Base-by-base conservation (phyloP, 176 grass and related monocot species). In the Rhynchospora breviuscula region DNA sequence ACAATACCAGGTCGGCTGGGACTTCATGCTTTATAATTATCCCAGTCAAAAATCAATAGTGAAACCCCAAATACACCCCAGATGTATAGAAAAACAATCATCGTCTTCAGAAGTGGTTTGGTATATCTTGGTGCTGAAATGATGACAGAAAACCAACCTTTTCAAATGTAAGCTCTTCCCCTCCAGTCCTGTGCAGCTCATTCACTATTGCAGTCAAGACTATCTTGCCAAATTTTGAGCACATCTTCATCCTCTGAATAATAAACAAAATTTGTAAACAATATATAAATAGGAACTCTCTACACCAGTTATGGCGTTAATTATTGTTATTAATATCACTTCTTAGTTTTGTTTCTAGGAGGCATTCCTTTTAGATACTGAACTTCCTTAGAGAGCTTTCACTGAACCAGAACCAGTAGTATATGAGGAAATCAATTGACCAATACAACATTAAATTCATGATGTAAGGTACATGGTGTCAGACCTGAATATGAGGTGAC, bases 401-500 rank as follows among this genome's bases (percentile, higher is more conserved):
- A 17, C 49, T 77, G 73, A 56, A 77, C 47, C 21, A 75, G 11
- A 75, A 75, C 47, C 14, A 5, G 10, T 53, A 14, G 7, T 51
- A 52, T 81, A 52, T 81, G 52, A 61, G 15, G 29, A 33, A 64
- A 63, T 33, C 9, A 59, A 2, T 19, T 84, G 29, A 13, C 57
- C 31, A 26, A 59, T 79, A 18, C 4, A 35, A 26, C 35, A 52
- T 33, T 63, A 64, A 51, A 29, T 31, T 64, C 60, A 29, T 52
- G 18, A 79, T 63, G 74, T 66, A 40, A n/a, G 76, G n/a, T 45
- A 67, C 74, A 81, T 7, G 56, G 79, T 25, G 44, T 81, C 93
- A 92, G 61, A 98, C 95, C 88, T 91, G 96, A 91, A 99, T 95
- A 87, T 99, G 96, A 59, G 96, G 91, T 67, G 93, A 92, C 86